A percentile compares a stretch with the other conserved stretches of the same genome.
phyloP scores from a whole-genome alignment of 2,329 filamentous ascomycete genomes.

The Mycogone perniciosa region DNA sequence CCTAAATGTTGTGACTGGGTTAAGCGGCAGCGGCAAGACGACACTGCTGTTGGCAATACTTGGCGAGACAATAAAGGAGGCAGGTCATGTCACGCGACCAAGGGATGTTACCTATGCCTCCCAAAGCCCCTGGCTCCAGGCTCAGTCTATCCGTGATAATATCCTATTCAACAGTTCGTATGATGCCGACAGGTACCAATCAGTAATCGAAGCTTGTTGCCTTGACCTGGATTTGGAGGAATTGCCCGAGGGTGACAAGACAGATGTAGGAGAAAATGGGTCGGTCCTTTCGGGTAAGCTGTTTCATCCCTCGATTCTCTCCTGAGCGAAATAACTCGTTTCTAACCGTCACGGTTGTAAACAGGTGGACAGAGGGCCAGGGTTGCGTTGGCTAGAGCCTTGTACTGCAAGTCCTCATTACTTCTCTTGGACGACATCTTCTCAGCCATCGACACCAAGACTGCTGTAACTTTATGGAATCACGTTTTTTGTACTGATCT shows the following conservation, averaged over 20 bases:
- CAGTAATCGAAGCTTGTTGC: conserved; percentile 36
- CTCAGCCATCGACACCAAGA: conserved; percentile 45
- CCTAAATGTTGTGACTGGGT: conserved; percentile 41
- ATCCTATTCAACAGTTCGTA: conserved; percentile 40
- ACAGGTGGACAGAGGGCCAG: conserved; percentile 40
- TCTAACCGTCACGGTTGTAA: too few species aligned
- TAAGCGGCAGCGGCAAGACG: conserved; percentile 44
- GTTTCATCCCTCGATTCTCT: too few species aligned
- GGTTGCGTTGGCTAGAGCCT: conserved; percentile 42
- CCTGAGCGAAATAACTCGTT: too few species aligned
- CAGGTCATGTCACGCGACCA: conserved; percentile 34
- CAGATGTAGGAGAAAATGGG: conserved; percentile 40
- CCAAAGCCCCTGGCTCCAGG: conserved; percentile 44
- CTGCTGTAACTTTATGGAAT: conserved; percentile 40
- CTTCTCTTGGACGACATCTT: conserved; percentile 47
- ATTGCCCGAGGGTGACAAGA: conserved; percentile 40
- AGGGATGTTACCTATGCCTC: conserved; percentile 42
- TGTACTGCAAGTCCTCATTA: conserved; percentile 43
- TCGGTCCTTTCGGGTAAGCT: conserved; percentile 33
- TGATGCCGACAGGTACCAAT: conserved; percentile 37
- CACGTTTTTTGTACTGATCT: conserved; percentile 45
- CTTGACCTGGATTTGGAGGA: conserved; percentile 38
- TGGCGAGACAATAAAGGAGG: conserved; percentile 38
- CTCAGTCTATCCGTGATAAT: conserved; percentile 42
- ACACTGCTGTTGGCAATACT: conserved; percentile 41